Conservation (phyloP, 2,329 filamentous ascomycete genomes). For the Calonectria ilicicola region DNA sequence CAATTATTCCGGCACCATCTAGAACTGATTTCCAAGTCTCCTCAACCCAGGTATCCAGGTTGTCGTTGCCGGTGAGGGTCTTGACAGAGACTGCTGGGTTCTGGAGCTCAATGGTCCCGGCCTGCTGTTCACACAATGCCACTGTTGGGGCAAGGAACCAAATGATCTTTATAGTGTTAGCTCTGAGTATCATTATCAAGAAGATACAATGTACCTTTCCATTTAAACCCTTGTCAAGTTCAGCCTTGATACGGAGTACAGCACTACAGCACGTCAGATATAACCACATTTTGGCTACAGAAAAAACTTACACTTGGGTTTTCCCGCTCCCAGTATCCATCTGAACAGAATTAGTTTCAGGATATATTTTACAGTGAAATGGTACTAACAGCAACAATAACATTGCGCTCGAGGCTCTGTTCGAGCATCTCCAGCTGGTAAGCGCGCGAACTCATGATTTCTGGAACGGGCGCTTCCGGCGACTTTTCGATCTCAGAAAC, state of each 20-base stretch:
- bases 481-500: not conserved
- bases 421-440: conserved; percentile 85
- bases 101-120: conserved; percentile 68
- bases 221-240: conserved; percentile 66
- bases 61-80: conserved; percentile 75
- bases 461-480: conserved; percentile 16
- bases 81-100: conserved; percentile 70
- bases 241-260: conserved; percentile 73
- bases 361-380: not conserved
- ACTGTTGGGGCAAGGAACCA: conserved; percentile 84
- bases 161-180: conserved; percentile 59
- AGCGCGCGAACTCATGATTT: conserved; percentile 61
- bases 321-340: conserved; percentile 88
- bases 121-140: conserved; percentile 75
- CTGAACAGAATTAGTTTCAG: conserved; percentile 51
- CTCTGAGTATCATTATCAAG: not conserved
- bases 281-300: not conserved
- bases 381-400: conserved; percentile 74
- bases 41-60: conserved; percentile 79
- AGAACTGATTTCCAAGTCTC: conserved; percentile 76
- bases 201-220: conserved; percentile 68
- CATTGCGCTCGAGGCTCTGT: conserved; percentile 74
- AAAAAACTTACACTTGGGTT: conserved; percentile 74
- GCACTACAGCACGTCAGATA: conserved; percentile 61
- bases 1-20: conserved; percentile 74